Percentiles rank a stretch among this genome's conserved stretches.
Evolutionary conservation across 768 basidiomycete genomes (phyloP).

Genomic region (Lyophyllum atratum): DNA sequence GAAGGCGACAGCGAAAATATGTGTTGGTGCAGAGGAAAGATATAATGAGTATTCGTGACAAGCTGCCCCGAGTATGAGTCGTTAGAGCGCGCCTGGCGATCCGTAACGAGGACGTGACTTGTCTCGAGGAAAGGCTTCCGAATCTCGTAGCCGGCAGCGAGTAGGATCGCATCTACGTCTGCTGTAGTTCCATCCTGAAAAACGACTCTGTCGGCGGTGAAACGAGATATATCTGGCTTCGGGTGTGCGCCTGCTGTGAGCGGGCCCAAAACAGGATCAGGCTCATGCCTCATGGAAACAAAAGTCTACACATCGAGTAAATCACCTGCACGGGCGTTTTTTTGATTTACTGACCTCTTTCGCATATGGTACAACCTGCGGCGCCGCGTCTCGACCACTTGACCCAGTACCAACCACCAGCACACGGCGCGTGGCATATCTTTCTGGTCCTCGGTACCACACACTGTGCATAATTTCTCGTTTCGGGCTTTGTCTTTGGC

Average conservation of each 20-base stretch:
- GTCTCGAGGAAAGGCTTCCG: slow-evolving; percentile 48
- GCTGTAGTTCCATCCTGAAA: slow-evolving; percentile 48
- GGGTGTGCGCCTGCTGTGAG: slow-evolving; percentile 25
- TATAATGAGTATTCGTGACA: slow-evolving; percentile 51
- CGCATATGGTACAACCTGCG: slow-evolving; percentile 41
- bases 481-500: slow-evolving; percentile 11
- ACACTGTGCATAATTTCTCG: slow-evolving; percentile 53
- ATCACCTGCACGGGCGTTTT: neutral
- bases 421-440: slow-evolving; percentile 42
- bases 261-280: slow-evolving; percentile 14
- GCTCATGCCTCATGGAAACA: slow-evolving; percentile 33
- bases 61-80: slow-evolving; percentile 26
- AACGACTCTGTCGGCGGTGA: slow-evolving; percentile 43
- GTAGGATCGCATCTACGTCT: slow-evolving; percentile 48
- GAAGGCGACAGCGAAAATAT: slow-evolving; percentile 51
- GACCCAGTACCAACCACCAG: slow-evolving; percentile 49
- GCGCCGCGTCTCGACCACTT: slow-evolving; percentile 48
- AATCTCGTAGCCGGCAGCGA: slow-evolving; percentile 58
- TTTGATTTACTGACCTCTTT: slow-evolving; percentile 35
- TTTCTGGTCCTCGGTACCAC: slow-evolving; percentile 50
- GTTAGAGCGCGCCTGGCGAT: slow-evolving; percentile 27
- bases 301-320: slow-evolving; percentile 19
- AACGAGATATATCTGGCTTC: slow-evolving; percentile 50
- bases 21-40: slow-evolving; percentile 56
- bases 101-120: slow-evolving; percentile 30